phyloP scores from a whole-genome alignment of 1,284 basidiomycete genomes.

The Leccinum angustisporum region DNA sequence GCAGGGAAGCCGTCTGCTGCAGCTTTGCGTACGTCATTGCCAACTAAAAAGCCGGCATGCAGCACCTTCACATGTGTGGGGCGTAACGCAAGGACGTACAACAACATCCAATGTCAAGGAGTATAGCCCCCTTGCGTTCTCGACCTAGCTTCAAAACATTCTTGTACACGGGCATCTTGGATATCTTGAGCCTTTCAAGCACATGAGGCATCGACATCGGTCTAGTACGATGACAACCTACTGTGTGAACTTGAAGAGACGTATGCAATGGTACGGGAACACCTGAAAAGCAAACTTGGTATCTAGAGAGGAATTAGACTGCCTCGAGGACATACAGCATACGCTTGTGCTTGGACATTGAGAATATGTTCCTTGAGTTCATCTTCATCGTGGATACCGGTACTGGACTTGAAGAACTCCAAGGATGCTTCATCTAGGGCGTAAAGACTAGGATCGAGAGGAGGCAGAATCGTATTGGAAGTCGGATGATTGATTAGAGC shows the following conservation, averaged over 20 bases:
- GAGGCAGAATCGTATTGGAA: neutral
- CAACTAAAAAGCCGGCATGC: constrained; percentile 14
- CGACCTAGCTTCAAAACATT: constrained; percentile 28
- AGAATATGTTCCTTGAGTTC: constrained; percentile 40
- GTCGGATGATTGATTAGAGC: neutral
- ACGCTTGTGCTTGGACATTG: constrained; percentile 32
- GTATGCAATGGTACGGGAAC: constrained; percentile 24
- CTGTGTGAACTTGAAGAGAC: constrained; percentile 19
- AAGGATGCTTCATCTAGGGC: constrained; percentile 13
- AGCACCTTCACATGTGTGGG: neutral
- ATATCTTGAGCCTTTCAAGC: constrained; percentile 21
- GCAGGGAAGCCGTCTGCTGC: constrained; percentile 23
- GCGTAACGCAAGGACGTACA: constrained; percentile 18
- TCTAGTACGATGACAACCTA: neutral
- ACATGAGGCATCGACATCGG: neutral
- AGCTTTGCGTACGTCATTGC: constrained; percentile 20
- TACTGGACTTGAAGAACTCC: constrained; percentile 26
- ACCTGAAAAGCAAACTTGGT: constrained; percentile 12
- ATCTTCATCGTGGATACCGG: constrained; percentile 30
- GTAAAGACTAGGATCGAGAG: constrained; percentile 19
- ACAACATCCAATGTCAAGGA: constrained; percentile 35
- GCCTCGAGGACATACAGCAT: constrained; percentile 10
- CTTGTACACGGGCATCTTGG: constrained; percentile 21
- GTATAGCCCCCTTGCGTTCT: constrained; percentile 26
- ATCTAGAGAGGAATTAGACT: neutral